Conservation (phyloP, 2,329 filamentous ascomycete genomes). For the Aureobasidium sp. region DNA sequence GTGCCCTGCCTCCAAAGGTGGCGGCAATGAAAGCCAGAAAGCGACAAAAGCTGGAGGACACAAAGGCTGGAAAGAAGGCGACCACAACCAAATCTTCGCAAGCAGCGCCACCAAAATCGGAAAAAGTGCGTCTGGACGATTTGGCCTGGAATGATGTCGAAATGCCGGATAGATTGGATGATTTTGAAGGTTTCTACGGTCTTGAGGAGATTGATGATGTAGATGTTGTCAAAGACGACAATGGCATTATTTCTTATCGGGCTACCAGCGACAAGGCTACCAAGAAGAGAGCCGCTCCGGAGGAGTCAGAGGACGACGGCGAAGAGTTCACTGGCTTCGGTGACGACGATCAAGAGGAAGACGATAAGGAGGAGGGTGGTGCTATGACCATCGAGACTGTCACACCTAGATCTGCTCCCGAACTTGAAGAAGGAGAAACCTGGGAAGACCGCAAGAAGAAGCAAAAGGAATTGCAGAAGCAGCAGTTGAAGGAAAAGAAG, state of each 20-base stretch:
- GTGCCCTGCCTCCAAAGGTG: constrained; percentile 30
- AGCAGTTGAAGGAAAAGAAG: constrained; percentile 16
- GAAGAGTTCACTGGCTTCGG: constrained; percentile 60
- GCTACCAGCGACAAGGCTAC: constrained; percentile 23
- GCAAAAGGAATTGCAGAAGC: constrained; percentile 22
- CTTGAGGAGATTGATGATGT: constrained; percentile 89
- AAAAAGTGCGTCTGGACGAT: constrained; percentile 39
- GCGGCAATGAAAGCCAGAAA: constrained; percentile 34
- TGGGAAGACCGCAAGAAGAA: constrained; percentile 17
- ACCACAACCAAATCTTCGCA: constrained; percentile 8
- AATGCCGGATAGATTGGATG: constrained; percentile 68
- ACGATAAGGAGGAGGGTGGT: not conserved
- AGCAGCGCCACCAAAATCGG: constrained; percentile 8
- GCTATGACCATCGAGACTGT: not conserved
- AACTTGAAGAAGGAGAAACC: constrained; percentile 21
- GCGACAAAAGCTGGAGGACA: constrained; percentile 31
- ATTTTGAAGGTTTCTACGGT: constrained; percentile 89
- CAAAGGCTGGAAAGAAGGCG: constrained; percentile 10
- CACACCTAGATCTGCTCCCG: constrained; percentile 2
- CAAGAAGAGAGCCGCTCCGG: constrained; percentile 17
- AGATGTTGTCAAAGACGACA: constrained; percentile 57
- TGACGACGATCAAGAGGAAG: constrained; percentile 16
- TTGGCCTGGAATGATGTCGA: constrained; percentile 56
- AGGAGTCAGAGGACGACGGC: constrained; percentile 28
- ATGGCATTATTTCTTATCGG: constrained; percentile 41